Evolutionary conservation across 306 rosid species (phyloP), one percentile per base, ranked within the genome.

Genomic region (Quercus berberidifolia): DNA sequence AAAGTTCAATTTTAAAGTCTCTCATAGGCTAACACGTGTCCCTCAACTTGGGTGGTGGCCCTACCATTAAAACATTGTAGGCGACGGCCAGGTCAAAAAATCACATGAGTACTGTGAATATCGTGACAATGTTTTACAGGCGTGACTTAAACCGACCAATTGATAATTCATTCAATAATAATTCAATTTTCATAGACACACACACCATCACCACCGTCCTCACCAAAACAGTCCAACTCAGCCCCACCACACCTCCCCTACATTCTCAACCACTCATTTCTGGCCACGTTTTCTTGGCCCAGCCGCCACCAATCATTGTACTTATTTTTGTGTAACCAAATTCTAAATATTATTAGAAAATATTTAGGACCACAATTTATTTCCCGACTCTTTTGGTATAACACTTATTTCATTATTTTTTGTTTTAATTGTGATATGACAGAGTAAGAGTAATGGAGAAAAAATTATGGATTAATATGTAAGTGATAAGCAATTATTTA

Each of bases 141-240:
- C 74, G 55, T 62, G 80, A 67, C 26, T 21, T 2, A 28, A 65
- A 73, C 87, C 77, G 84, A 80, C 84, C 78, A 75, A 63, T 1
- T 75, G 12, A 62, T 13, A 1, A 49, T 49, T 49, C 54, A 49
- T 41, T 41, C 46, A 41, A 41, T 41, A 41, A 41, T 49, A 13
- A 49, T 49, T 49, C 54, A 49, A 8, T 30, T 46, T 51, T 30
- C 78, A 26, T 31, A 5, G 41, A 35, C 41, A 35, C 41, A 35
- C 41, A 72, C 55, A 51, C 23, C 28, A 20, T 35, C 79, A 15
- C 52, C 79, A 74, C 70, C 79, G 46, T 55, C 84, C 87, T 73
- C 70, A 10, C 79, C 51, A 76, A 41, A 41, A 59, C 55, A 1
- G 11, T 35, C 77, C 67, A 35, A 35, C 13, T 30, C 33, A 74